A percentile compares a stretch with the other conserved stretches of the same genome.
phyloP scores from a whole-genome alignment of 2,329 filamentous ascomycete genomes.

The Sporothrix sp. region DNA sequence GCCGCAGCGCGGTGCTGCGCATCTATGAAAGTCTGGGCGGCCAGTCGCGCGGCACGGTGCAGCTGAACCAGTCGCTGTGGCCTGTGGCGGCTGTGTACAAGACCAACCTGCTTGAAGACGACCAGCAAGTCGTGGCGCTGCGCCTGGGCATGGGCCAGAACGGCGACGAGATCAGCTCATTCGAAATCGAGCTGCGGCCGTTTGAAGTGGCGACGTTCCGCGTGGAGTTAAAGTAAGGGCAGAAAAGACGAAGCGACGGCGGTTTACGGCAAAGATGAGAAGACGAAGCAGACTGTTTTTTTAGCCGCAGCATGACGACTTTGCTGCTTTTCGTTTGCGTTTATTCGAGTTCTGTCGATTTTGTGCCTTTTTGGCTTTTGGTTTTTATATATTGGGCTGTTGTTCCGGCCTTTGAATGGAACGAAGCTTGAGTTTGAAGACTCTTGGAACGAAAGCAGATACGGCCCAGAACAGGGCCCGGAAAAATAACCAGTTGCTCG shows the following conservation, averaged over 20 bases:
- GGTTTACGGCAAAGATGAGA: no score
- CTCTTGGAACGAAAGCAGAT: neutral
- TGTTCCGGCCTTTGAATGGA: neutral
- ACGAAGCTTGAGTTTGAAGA: neutral
- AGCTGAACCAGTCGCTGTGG: constrained; percentile 51
- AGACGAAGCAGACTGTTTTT: neutral
- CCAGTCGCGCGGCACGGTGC: constrained; percentile 52
- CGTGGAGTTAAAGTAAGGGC: constrained; percentile 15
- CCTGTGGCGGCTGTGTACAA: constrained; percentile 69
- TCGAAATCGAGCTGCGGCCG: constrained; percentile 58
- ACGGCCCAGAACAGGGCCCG: no score
- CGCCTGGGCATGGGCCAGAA: constrained; percentile 18
- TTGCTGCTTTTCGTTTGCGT: neutral
- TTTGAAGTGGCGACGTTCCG: constrained; percentile 77
- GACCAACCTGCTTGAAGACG: constrained; percentile 83
- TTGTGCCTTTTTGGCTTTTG: neutral
- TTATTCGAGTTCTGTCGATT: neutral
- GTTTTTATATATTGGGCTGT: neutral
- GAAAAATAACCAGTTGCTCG: neutral
- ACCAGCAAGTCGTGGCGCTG: constrained; percentile 55
- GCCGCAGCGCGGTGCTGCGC: constrained; percentile 70
- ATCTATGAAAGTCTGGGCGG: constrained; percentile 87
- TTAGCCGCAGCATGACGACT: neutral
- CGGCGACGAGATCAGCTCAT: constrained; percentile 29
- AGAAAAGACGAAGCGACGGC: neutral